Percentiles rank a stretch among this genome's conserved stretches.
Conservation (phyloP, 345 rosid species). For the Eucalyptus grandis region DNA sequence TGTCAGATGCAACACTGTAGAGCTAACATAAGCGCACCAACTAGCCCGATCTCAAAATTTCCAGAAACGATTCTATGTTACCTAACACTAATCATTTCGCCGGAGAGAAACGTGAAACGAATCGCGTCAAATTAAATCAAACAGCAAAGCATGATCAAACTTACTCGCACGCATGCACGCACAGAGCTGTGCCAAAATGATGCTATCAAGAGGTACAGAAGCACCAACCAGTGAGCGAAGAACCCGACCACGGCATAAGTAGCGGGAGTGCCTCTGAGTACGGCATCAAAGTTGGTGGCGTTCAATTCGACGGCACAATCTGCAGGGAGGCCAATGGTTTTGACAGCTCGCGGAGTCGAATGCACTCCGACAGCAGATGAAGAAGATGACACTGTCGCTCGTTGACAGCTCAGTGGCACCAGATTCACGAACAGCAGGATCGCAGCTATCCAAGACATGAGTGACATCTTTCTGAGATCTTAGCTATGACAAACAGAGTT, state of each 20-base stretch:
- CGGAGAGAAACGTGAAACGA: too few relatives aligned
- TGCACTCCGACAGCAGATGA: constrained; percentile 29
- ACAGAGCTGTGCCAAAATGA: neutral
- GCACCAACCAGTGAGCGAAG: constrained; percentile 74
- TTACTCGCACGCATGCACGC: neutral
- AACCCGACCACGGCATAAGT: constrained; percentile 71
- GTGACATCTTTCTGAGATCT: too few relatives aligned
- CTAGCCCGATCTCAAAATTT: too few relatives aligned
- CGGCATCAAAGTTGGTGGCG: constrained; percentile 47
- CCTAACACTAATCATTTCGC: too few relatives aligned
- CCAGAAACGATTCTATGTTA: too few relatives aligned
- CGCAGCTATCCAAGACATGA: constrained; percentile 31
- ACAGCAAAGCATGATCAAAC: neutral
- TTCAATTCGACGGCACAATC: constrained; percentile 72
- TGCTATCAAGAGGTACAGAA: neutral
- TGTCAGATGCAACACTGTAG: too few relatives aligned
- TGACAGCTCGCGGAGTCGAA: constrained; percentile 33
- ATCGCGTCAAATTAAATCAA: too few relatives aligned
- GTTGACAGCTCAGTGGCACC: constrained; percentile 5
- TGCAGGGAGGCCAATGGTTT: neutral
- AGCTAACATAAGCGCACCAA: too few relatives aligned
- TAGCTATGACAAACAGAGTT: too few relatives aligned
- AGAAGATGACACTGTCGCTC: neutral
- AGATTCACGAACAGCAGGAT: constrained; percentile 16
- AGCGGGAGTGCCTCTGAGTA: constrained; percentile 62